These are phyloP conservation scores for Polychaeton citri DNA, from an alignment of 2,329 filamentous ascomycete species.

Conservation along the genomic window DNA sequence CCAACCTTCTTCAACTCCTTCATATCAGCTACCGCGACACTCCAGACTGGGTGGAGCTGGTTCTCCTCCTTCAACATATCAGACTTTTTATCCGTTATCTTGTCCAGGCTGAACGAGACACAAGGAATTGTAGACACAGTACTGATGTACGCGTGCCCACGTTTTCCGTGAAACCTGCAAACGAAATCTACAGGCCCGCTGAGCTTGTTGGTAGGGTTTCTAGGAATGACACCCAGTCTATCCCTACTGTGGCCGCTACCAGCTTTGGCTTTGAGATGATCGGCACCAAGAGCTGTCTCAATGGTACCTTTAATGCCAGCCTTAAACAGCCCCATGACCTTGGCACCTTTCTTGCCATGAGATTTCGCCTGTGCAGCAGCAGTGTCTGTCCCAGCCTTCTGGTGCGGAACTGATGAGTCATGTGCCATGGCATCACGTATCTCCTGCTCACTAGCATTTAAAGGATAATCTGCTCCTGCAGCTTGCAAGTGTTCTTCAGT, in stretches of 20 bases:
- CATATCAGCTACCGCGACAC: constrained; percentile 57
- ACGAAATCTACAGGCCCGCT: constrained; percentile 66
- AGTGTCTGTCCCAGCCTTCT: constrained; percentile 40
- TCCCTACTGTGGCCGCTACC: constrained; percentile 52
- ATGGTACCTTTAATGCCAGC: constrained; percentile 57
- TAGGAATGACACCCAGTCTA: constrained; percentile 55
- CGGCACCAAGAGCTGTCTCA: constrained; percentile 57
- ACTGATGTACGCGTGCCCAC: constrained; percentile 59
- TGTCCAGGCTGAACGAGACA: constrained; percentile 50
- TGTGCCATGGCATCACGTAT: constrained; percentile 46
- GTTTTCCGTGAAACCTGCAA: constrained; percentile 54
- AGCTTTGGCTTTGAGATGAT: constrained; percentile 54
- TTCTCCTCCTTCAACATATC: constrained; percentile 34
- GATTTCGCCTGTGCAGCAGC: constrained; percentile 35
- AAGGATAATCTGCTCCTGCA: constrained; percentile 39
- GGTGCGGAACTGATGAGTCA: constrained; percentile 32
- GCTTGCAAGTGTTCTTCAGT: constrained; percentile 37
- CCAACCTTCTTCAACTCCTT: constrained; percentile 65
- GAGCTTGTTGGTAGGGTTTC: constrained; percentile 28
- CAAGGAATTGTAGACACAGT: constrained; percentile 54
- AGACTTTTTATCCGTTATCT: constrained; percentile 23
- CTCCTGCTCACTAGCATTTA: constrained; percentile 52
- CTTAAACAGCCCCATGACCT: constrained; percentile 54
- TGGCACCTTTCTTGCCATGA: constrained; percentile 34
- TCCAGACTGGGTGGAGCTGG: constrained; percentile 50